Conservation (phyloP, 208 protist genomes). For the Trypanosoma platydactyli region DNA sequence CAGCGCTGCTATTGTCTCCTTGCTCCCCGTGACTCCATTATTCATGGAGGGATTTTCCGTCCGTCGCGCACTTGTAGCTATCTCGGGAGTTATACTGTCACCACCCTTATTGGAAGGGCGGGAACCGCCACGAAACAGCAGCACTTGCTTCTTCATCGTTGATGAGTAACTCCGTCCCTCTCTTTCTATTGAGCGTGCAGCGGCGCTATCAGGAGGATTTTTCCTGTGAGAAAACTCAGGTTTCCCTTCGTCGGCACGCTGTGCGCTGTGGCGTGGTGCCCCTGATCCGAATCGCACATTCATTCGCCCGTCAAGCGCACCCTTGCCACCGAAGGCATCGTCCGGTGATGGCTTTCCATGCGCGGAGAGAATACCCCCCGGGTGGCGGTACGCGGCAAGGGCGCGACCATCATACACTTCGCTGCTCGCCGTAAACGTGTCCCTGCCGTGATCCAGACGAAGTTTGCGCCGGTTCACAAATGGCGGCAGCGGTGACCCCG, state of each 20-base stretch:
- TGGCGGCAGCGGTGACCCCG: slow-evolving; percentile 3
- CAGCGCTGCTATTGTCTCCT: neutral
- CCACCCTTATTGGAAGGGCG: neutral
- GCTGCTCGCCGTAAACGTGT: neutral
- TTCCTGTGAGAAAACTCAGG: too few relatives aligned
- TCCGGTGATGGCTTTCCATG: neutral
- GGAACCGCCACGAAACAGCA: neutral
- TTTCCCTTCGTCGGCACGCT: too few relatives aligned
- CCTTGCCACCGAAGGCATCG: neutral
- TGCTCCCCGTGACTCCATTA: slow-evolving; percentile 15
- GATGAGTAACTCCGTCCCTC: too few relatives aligned
- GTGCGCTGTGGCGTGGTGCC: too few relatives aligned
- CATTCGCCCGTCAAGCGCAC: too few relatives aligned
- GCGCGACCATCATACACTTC: neutral
- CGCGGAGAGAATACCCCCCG: neutral
- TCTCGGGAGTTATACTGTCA: slow-evolving; percentile 28
- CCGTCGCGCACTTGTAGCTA: slow-evolving; percentile 25
- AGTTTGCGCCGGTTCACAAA: neutral
- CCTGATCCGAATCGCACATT: too few relatives aligned
- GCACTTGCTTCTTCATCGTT: too few relatives aligned
- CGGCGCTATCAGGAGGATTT: too few relatives aligned
- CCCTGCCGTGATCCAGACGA: neutral
- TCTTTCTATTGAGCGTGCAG: too few relatives aligned
- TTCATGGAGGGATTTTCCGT: slow-evolving; percentile 29
- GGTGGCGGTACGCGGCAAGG: slow-evolving; percentile 1